phyloP scores from a whole-genome alignment of 495 filamentous ascomycete genomes.

The Jackrogersella minutella region DNA sequence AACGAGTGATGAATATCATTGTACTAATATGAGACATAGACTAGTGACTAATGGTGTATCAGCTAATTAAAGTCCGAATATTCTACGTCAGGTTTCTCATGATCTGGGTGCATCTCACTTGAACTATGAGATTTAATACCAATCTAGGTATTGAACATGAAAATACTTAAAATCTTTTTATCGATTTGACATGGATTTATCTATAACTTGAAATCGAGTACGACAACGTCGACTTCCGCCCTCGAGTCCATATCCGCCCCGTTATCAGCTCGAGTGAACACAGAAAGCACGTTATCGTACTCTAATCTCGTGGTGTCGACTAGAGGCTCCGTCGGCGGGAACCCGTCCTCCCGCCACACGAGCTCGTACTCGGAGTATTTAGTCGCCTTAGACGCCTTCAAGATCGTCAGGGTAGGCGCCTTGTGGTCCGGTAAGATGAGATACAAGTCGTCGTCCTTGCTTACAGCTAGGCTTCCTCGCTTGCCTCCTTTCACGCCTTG shows the following conservation, averaged over 20 bases:
- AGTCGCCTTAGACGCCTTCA: conserved; percentile 41
- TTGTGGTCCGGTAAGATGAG: conserved; percentile 48
- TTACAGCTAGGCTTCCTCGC: conserved; percentile 48
- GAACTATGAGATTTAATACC: background rate
- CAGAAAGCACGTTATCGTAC: conserved; percentile 48
- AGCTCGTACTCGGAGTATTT: conserved; percentile 44
- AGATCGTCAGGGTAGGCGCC: conserved; percentile 39
- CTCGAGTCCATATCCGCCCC: conserved; percentile 12
- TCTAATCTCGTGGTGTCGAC: conserved; percentile 48
- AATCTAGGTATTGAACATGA: background rate
- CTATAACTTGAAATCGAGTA: conserved; percentile 51
- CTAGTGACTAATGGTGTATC: conserved; percentile 16
- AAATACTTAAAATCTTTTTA: background rate
- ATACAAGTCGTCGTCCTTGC: conserved; percentile 46
- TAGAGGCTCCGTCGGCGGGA: conserved; percentile 49
- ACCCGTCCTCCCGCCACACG: conserved; percentile 45
- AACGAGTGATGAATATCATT: conserved; percentile 34
- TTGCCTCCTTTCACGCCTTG: conserved; percentile 42
- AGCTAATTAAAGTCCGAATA: no score
- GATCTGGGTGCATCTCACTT: background rate
- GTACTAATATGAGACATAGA: conserved; percentile 34
- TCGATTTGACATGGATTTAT: background rate
- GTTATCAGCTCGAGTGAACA: conserved; percentile 43
- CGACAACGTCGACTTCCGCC: conserved; percentile 35
- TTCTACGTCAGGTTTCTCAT: background rate